Conservation (phyloP, 352 stramenopile genomes). For the Hyaloperonospora arabidopsidis region DNA sequence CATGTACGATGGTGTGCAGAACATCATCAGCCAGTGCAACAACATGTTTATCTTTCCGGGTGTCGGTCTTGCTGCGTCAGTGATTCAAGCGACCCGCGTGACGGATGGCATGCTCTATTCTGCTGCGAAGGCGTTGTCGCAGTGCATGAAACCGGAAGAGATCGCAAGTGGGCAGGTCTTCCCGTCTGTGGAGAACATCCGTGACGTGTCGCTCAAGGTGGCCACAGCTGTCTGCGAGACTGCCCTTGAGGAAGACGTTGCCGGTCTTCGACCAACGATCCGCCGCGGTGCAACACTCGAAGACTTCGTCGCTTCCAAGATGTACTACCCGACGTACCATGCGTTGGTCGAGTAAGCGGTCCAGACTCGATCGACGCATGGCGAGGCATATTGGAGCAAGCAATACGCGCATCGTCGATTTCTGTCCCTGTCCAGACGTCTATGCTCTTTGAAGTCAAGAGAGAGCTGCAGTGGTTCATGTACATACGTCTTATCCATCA, state of each 20-base stretch:
- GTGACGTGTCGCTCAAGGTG: conserved; percentile 89
- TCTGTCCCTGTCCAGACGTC: no score
- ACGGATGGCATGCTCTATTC: conserved; percentile 95
- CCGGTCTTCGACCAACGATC: conserved; percentile 67
- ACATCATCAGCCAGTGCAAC: conserved; percentile 88
- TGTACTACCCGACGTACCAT: conserved; percentile 93
- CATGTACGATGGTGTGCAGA: conserved; percentile 68
- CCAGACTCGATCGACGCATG: not conserved
- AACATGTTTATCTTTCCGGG: conserved; percentile 98
- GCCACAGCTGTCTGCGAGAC: conserved; percentile 87
- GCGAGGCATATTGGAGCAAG: no score
- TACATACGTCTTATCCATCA: conserved; percentile 14
- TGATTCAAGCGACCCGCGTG: conserved; percentile 69
- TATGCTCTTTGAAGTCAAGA: not conserved
- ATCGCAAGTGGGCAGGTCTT: conserved; percentile 90
- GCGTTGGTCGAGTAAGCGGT: conserved; percentile 78
- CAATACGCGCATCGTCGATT: no score
- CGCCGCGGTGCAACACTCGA: conserved; percentile 71
- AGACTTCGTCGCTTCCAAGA: conserved; percentile 88
- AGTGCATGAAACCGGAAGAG: conserved; percentile 90
- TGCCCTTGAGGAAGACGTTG: conserved; percentile 85
- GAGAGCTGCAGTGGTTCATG: conserved; percentile 17
- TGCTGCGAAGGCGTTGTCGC: conserved; percentile 89
- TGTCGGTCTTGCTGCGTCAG: conserved; percentile 87
- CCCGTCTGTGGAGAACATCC: conserved; percentile 88